Base-by-base conservation (phyloP, 73 alveolate genomes). In the Effrenium voratum region DNA sequence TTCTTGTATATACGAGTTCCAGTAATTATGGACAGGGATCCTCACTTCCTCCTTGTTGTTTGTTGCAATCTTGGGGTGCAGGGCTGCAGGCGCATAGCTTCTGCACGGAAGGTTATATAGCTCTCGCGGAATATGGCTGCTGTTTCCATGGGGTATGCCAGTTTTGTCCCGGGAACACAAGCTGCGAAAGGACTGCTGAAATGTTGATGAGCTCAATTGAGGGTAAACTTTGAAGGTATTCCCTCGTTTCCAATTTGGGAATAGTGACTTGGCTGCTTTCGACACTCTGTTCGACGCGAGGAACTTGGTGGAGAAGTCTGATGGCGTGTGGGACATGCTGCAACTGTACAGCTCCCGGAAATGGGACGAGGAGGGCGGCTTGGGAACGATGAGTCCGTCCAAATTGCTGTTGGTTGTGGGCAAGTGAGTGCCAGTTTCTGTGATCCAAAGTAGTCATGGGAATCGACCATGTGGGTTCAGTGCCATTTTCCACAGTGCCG, bases 281-380 rank as follows among this genome's bases (percentile, higher is more conserved):
- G 8, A 52, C 8, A 8, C 8, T 8, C 19, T 66, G 79, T n/a
- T n/a, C 34, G 16, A 24, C 41, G 41, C 40, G 22, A 82, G 92
- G 92, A 82, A 82, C 49, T 16, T 82, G 75, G 92, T 82, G 92
- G 92, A 82, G 49, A 82, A 72, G 2, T 82, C 92, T 30, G 45
- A 46, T 10, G 92, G 92, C 0, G 92, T 49, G 28, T 82, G 92
- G 92, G 92, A 82, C 30, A 82, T 82, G 92, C 34, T 82, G 36
- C 92, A 82, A 50, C 92, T 82, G 52, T 82, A 82, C 75, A 82
- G 92, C 32, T 34, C 40, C 72, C 34, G 30, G 76, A 60, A 66
- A 43, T 43, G 60, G 86, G 1, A 76, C 43, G 8, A 13, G 38
- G 45, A 34, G 45, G 0, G n/a, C 44, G 79, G 44, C 32, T 30